Evolutionary conservation across 306 rosid species (phyloP).

Genomic region (Erythrophleum fordii): DNA sequence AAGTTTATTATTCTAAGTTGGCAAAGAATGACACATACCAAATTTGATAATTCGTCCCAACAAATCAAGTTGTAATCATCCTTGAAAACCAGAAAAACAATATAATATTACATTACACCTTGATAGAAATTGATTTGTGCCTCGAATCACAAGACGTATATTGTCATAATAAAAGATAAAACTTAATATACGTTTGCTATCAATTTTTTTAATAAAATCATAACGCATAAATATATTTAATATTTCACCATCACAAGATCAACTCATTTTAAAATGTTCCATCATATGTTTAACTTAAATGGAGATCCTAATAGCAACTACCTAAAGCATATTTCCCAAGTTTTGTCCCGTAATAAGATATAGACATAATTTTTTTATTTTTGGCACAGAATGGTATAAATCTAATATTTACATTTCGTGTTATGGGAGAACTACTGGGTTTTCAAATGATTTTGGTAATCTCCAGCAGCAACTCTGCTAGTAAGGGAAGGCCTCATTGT

Average conservation of each 20-base stretch:
- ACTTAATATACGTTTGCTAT: background rate
- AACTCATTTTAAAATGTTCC: background rate
- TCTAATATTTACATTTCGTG: conserved; percentile 17
- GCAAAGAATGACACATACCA: too few species aligned
- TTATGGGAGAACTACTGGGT: conserved; percentile 48
- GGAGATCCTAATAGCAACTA: background rate
- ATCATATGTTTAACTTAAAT: background rate
- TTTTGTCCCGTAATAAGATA: background rate
- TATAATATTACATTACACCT: too few species aligned
- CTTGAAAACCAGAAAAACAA: too few species aligned
- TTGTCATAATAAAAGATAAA: too few species aligned
- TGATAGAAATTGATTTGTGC: too few species aligned
- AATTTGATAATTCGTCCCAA: too few species aligned
- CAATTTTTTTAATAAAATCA: background rate
- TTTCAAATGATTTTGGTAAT: conserved; percentile 35
- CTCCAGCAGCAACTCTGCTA: conserved; percentile 60
- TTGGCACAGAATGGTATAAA: background rate
- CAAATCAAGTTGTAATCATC: too few species aligned
- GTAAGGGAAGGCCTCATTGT: conserved; percentile 95
- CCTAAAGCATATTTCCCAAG: background rate
- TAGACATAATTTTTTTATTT: background rate
- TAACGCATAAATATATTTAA: background rate
- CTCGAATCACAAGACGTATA: too few species aligned
- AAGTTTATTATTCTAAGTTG: too few species aligned
- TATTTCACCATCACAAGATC: background rate